Evolutionary conservation across 1,284 basidiomycete genomes (phyloP).

Genomic region (Rhodotorula sp.): DNA sequence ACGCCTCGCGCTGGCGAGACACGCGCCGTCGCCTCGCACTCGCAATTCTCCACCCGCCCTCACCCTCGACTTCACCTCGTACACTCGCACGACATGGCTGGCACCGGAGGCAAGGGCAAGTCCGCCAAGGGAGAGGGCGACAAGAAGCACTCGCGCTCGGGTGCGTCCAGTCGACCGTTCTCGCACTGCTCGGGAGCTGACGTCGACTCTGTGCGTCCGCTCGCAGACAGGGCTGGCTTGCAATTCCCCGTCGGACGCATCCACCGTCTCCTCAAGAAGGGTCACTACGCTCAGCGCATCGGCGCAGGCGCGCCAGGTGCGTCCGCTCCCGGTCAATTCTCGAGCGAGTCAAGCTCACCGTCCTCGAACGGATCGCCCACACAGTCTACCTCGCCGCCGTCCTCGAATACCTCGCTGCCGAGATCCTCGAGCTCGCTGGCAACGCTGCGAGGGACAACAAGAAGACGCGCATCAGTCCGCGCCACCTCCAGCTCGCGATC

Average conservation of each 20-base stretch:
- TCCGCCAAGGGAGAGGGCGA: background rate
- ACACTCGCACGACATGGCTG: constrained; percentile 25
- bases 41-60: constrained; percentile 47
- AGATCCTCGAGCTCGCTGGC: constrained; percentile 82
- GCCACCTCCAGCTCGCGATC: constrained; percentile 85
- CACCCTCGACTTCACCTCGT: constrained; percentile 51
- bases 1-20: too few species aligned
- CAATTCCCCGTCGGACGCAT: constrained; percentile 84
- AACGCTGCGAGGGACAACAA: constrained; percentile 70
- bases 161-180: background rate
- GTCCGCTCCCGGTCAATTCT: constrained; percentile 41
- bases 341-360: background rate
- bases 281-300: constrained; percentile 59
- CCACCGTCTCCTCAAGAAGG: constrained; percentile 63
- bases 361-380: constrained; percentile 37
- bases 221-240: constrained; percentile 71
- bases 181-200: constrained; percentile 44
- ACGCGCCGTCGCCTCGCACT: too few species aligned
- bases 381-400: constrained; percentile 82
- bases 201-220: background rate
- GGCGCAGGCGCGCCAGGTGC: constrained; percentile 70
- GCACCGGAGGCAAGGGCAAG: constrained; percentile 56
- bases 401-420: constrained; percentile 78
- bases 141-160: background rate
- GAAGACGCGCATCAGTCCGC: constrained; percentile 85